Evolutionary conservation across 768 basidiomycete species (phyloP).

Genomic region (Termitomyces sp.): DNA sequence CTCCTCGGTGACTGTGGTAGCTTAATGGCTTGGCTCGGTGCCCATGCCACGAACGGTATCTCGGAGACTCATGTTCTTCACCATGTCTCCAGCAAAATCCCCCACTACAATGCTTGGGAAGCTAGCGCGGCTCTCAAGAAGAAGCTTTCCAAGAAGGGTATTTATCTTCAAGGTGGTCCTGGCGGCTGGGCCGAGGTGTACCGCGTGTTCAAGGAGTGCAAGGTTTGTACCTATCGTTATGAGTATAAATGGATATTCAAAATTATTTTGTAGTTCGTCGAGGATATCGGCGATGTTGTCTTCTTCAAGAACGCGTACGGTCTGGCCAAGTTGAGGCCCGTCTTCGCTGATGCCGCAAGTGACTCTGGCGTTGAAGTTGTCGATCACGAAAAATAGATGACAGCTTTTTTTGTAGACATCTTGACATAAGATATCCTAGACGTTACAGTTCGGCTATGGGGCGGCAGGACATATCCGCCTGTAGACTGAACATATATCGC

Average conservation of each 20-base stretch:
- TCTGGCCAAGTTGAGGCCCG: conserved; percentile 63
- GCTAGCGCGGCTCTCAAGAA: conserved; percentile 81
- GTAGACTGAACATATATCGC: neutral
- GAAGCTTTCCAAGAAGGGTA: conserved; percentile 57
- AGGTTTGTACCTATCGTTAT: conserved; percentile 30
- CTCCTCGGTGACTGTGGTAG: conserved; percentile 74
- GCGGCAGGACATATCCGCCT: neutral
- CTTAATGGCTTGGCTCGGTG: conserved; percentile 82
- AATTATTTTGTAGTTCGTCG: conserved; percentile 59
- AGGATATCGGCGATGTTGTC: conserved; percentile 86
- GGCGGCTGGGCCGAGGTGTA: conserved; percentile 79
- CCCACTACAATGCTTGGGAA: conserved; percentile 94
- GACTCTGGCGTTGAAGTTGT: conserved; percentile 51
- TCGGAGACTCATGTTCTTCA: conserved; percentile 92
- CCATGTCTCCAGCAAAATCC: conserved; percentile 93
- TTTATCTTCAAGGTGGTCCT: conserved; percentile 65
- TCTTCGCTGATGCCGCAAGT: conserved; percentile 54
- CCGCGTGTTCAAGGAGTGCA: conserved; percentile 76
- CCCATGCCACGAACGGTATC: conserved; percentile 83
- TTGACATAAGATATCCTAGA: conserved; percentile 12
- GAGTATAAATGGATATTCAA: neutral
- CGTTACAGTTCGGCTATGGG: neutral
- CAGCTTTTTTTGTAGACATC: conserved; percentile 3
- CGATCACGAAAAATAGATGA: conserved; percentile 31
- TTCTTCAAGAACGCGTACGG: conserved; percentile 90